Evolutionary conservation across 1,284 basidiomycete species (phyloP), one percentile per base, ranked within the genome.

Genomic region (Anthracocystis walkeri): DNA sequence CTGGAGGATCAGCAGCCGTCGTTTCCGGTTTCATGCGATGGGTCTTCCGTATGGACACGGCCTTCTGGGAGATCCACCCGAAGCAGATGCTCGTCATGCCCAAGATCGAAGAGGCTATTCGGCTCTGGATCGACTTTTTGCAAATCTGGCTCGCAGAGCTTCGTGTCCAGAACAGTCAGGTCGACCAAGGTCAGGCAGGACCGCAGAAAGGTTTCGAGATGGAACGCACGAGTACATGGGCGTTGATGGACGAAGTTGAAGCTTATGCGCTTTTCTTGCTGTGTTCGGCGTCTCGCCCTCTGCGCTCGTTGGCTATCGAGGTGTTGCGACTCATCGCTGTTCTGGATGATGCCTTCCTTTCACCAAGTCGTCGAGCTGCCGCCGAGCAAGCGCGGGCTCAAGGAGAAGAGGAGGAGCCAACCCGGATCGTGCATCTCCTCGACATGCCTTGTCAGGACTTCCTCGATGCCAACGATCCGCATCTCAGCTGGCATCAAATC

Each of bases 101-200:
- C 75, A 90, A 89, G 79, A 86, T 88, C 27, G 87, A 87, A 45
- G 81, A 85, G 12, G 85, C 95, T 1, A 87, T 94, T 29, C 87
- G 88, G 44, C 87, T 95, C 4, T 97, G 95, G 94, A 87, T 90
- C 21, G 89, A 88, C 25, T 86, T 95, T 5, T 88, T 96, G 7
- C 90, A 92, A 58, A 87, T 87, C 7, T 94, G 94, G 91, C 86
- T 87, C 53, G 85, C 87, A 11, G 85, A 87, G 27, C 86, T 82
- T 31, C 57, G 70, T 1, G 70, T 89, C 44, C 81, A 50, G 55
- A 65, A 59, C 50, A 65, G 49, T n/a, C 58, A 58, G 14, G 76
- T 82, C 5, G 75, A 83, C 6, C 75, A 72, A 16, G 55, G 50
- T 12, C 50, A 54, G 31, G n/a, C 56, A 0, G 67, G 60, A 0